Percentiles rank a stretch among this genome's conserved stretches.
These are phyloP conservation scores for Xylariaceae sp. DNA, from an alignment of 2,329 filamentous ascomycete genomes.

Conservation along the genomic window DNA sequence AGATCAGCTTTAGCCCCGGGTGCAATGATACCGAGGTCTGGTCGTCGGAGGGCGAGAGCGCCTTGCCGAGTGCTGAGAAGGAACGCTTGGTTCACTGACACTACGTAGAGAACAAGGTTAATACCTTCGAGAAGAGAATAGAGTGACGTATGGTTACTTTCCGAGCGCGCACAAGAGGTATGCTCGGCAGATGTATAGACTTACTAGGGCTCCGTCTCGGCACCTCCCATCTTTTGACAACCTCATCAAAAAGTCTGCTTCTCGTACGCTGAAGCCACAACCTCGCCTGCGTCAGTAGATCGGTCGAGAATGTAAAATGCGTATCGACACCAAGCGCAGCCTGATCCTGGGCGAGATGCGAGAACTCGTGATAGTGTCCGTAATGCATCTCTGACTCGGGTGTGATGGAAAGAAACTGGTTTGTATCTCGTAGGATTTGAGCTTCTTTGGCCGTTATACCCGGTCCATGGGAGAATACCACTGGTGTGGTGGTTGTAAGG, in stretches of 20 bases:
- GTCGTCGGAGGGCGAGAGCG: slow-evolving; percentile 46
- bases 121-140: not conserved
- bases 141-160: not conserved
- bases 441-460: slow-evolving; percentile 39
- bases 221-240: slow-evolving; percentile 39
- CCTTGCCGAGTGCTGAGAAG: slow-evolving; percentile 50
- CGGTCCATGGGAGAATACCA: slow-evolving; percentile 50
- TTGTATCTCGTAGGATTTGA: slow-evolving; percentile 41
- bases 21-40: slow-evolving; percentile 47
- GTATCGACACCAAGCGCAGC: slow-evolving; percentile 52
- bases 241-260: slow-evolving; percentile 34
- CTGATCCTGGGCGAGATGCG: slow-evolving; percentile 45
- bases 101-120: not conserved
- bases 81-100: slow-evolving; percentile 53
- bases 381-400: slow-evolving; percentile 58
- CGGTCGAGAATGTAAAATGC: slow-evolving; percentile 48
- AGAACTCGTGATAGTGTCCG: slow-evolving; percentile 47
- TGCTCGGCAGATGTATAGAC: not conserved
- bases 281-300: slow-evolving; percentile 49
- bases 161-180: not conserved
- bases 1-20: slow-evolving; percentile 52
- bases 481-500: slow-evolving; percentile 42
- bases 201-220: slow-evolving; percentile 43
- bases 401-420: slow-evolving; percentile 54
- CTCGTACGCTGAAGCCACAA: slow-evolving; percentile 50